A percentile compares a stretch with the other conserved stretches of the same genome.
Evolutionary conservation across 768 basidiomycete species (phyloP).

Genomic region (Termitomyces sp.): DNA sequence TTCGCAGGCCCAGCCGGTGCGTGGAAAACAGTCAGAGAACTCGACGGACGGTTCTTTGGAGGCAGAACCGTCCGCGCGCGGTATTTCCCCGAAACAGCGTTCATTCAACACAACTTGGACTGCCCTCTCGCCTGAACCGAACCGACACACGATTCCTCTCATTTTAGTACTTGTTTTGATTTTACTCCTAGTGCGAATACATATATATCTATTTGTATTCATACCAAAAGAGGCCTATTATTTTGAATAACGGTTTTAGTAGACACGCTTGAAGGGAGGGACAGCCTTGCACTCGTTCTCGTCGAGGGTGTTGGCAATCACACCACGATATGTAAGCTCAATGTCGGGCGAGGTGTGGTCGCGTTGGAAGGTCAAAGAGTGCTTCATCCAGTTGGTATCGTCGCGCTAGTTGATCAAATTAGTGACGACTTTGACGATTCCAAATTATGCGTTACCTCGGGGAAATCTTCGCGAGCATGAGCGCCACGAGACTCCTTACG

Average conservation of each 20-base stretch:
- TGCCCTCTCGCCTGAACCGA: constrained; percentile 26
- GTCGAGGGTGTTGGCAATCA: constrained; percentile 84
- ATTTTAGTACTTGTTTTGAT: constrained; percentile 13
- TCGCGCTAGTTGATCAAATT: constrained; percentile 56
- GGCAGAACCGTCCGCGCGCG: constrained; percentile 78
- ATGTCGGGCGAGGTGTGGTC: constrained; percentile 76
- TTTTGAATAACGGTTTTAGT: constrained; percentile 37
- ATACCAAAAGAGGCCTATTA: constrained; percentile 6
- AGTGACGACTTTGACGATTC: background rate
- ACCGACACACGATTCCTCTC: background rate
- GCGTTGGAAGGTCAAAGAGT: constrained; percentile 89
- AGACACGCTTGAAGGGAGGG: constrained; percentile 96
- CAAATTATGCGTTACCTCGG: constrained; percentile 60
- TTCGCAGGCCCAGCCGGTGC: constrained; percentile 91
- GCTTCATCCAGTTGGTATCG: constrained; percentile 93
- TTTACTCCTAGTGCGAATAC: constrained; percentile 8
- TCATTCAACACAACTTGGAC: constrained; percentile 47
- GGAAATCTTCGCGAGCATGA: constrained; percentile 96
- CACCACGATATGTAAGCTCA: constrained; percentile 82
- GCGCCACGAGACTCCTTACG: constrained; percentile 98
- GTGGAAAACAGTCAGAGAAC: constrained; percentile 92
- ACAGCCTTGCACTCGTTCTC: constrained; percentile 96
- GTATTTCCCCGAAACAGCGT: constrained; percentile 68
- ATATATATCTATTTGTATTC: constrained; percentile 1
- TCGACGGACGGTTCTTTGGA: constrained; percentile 91